Percentiles rank a stretch among this genome's conserved stretches.
Evolutionary conservation across 805 yeast genomes (phyloP).

Genomic region (Barnettozyma populi): DNA sequence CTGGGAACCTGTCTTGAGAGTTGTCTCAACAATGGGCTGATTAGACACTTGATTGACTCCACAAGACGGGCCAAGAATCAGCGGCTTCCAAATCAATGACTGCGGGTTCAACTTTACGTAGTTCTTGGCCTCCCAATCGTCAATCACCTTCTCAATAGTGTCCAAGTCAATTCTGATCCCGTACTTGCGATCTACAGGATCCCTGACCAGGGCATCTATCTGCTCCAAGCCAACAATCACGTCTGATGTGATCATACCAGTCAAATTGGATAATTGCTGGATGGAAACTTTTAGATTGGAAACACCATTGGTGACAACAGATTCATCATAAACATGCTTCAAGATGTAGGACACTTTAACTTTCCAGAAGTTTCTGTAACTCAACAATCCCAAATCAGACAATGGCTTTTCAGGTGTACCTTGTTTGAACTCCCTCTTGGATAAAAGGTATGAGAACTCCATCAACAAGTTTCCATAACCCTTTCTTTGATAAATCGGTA

Average conservation of each 20-base stretch:
- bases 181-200: slow-evolving; percentile 41
- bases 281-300: slow-evolving; percentile 39
- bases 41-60: slow-evolving; percentile 55
- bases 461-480: slow-evolving; percentile 89
- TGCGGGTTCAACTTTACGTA: slow-evolving; percentile 47
- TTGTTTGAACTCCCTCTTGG: slow-evolving; percentile 65
- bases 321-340: slow-evolving; percentile 11
- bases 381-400: slow-evolving; percentile 76
- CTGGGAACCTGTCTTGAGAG: slow-evolving; percentile 11
- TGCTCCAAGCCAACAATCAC: slow-evolving; percentile 83
- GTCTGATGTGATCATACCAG: slow-evolving; percentile 87
- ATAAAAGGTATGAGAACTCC: slow-evolving; percentile 79
- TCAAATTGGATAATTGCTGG: slow-evolving; percentile 53
- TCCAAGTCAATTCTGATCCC: slow-evolving; percentile 47
- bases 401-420: slow-evolving; percentile 97
- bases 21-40: slow-evolving; percentile 26
- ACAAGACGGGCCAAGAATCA: slow-evolving; percentile 80
- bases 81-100: slow-evolving; percentile 71
- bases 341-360: slow-evolving; percentile 47
- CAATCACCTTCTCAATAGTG: slow-evolving; percentile 37
- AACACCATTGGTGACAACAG: slow-evolving; percentile 1
- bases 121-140: slow-evolving; percentile 48
- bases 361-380: slow-evolving; percentile 88
- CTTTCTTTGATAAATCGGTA: slow-evolving; percentile 80
- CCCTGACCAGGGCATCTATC: slow-evolving; percentile 51